A percentile compares a stretch with the other conserved stretches of the same genome.
phyloP scores from a whole-genome alignment of 345 rosid species.

The Streptanthus diversifolius region DNA sequence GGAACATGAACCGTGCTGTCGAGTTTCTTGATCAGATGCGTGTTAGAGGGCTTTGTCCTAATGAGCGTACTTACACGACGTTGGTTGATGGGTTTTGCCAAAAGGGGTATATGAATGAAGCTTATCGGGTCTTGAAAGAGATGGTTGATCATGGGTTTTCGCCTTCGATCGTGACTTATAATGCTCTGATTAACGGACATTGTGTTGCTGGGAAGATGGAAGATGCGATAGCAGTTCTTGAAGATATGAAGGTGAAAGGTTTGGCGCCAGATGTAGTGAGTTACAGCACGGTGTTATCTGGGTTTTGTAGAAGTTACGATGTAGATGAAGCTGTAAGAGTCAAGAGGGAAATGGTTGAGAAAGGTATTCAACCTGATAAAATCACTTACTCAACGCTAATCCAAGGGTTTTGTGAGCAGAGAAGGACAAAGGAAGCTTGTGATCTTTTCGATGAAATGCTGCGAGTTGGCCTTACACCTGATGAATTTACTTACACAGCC shows the following conservation, averaged over 20 bases:
- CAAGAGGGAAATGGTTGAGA: constrained; percentile 61
- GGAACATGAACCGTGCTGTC: constrained; percentile 73
- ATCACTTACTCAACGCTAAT: constrained; percentile 72
- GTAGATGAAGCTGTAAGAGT: constrained; percentile 59
- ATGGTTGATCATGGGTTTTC: constrained; percentile 60
- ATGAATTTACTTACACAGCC: constrained; percentile 68
- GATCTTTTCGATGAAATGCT: constrained; percentile 72
- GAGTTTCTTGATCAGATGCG: constrained; percentile 84
- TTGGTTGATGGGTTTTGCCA: constrained; percentile 80
- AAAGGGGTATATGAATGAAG: constrained; percentile 59
- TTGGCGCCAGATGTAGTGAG: constrained; percentile 72
- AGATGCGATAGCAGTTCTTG: constrained; percentile 51
- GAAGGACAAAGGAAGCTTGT: constrained; percentile 70
- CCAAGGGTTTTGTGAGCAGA: constrained; percentile 66
- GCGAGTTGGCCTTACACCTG: constrained; percentile 47
- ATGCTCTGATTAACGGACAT: constrained; percentile 72
- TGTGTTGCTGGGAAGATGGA: constrained; percentile 63
- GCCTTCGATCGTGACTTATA: constrained; percentile 81
- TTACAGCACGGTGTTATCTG: constrained; percentile 73
- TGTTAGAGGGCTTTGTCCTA: constrained; percentile 68
- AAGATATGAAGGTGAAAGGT: constrained; percentile 56
- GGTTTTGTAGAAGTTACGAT: constrained; percentile 58
- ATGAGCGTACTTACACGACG: constrained; percentile 77
- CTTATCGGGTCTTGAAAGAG: constrained; percentile 52
- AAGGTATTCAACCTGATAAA: constrained; percentile 56